These are phyloP conservation scores for Diaporthe aspalathi DNA, from an alignment of 2,329 filamentous ascomycete genomes.

Conservation along the genomic window DNA sequence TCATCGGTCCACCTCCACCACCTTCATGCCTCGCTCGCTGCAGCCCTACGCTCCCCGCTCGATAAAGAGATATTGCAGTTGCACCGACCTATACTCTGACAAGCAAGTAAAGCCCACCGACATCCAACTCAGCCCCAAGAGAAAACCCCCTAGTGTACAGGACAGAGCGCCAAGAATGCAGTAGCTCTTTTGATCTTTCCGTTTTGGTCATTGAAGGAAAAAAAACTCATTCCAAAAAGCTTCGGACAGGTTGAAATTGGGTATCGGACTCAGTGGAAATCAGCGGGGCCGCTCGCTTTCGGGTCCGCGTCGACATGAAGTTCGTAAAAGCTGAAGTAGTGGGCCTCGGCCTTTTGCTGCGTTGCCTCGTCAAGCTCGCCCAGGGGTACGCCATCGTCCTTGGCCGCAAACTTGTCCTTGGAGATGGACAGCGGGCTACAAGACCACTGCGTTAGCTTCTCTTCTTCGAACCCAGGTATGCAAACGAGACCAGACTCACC, in stretches of 20 bases:
- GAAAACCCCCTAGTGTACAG: slow-evolving; percentile 35
- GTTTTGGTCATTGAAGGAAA: not conserved
- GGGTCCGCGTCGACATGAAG: slow-evolving; percentile 59
- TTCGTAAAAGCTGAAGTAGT: slow-evolving; percentile 65
- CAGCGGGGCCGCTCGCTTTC: slow-evolving; percentile 61
- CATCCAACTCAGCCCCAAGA: slow-evolving; percentile 33
- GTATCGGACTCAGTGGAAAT: slow-evolving; percentile 59
- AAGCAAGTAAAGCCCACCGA: slow-evolving; percentile 19
- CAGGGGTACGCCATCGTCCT: slow-evolving; percentile 58
- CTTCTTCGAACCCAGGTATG: not conserved
- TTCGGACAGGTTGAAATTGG: slow-evolving; percentile 8
- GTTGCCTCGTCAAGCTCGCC: slow-evolving; percentile 64
- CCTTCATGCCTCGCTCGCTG: not conserved
- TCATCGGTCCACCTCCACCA: not conserved
- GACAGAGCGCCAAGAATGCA: slow-evolving; percentile 38
- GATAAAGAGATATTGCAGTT: slow-evolving; percentile 19
- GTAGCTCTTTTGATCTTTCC: slow-evolving; percentile 23
- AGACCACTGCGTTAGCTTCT: slow-evolving; percentile 33
- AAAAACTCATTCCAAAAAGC: not conserved
- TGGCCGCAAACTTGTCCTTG: slow-evolving; percentile 52
- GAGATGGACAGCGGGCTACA: slow-evolving; percentile 60
- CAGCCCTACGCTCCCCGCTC: not conserved
- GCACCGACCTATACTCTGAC: slow-evolving; percentile 28
- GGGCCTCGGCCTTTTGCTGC: slow-evolving; percentile 62
- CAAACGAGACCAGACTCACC: slow-evolving; percentile 60